phyloP scores from a whole-genome alignment of 139 green algal genomes.

The Auxenochlorella pyrenoidosa region DNA sequence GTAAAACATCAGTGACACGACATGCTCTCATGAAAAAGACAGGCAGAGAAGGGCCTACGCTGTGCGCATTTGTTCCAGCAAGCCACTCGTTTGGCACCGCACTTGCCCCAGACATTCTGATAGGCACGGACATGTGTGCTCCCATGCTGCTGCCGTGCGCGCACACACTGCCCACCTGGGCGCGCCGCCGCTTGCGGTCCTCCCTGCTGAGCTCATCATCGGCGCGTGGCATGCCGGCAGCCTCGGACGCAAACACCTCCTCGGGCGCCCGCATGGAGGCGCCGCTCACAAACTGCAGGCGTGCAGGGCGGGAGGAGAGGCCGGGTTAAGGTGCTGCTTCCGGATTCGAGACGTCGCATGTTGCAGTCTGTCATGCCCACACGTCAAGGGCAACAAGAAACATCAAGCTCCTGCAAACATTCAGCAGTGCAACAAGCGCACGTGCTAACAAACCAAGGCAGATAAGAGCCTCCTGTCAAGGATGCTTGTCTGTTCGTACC shows the following conservation, averaged over 20 bases:
- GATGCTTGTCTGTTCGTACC: not conserved
- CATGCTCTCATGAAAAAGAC: not conserved
- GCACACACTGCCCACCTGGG: conserved; percentile 23
- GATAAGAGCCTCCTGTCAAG: not conserved
- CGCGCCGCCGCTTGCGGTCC: conserved; percentile 72
- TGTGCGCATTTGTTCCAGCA: not conserved
- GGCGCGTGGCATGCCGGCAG: conserved; percentile 39
- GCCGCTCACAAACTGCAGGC: conserved; percentile 59
- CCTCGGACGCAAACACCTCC: conserved; percentile 68
- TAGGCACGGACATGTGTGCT: too few relatives aligned
- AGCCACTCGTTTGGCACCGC: too few relatives aligned
- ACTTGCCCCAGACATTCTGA: too few relatives aligned
- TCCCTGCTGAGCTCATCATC: conserved; percentile 79
- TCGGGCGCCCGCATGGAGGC: conserved; percentile 67
- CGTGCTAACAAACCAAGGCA: not conserved
- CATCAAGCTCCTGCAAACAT: too few relatives aligned
- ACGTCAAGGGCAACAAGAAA: too few relatives aligned
- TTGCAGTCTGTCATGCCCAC: too few relatives aligned
- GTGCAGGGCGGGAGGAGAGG: not conserved
- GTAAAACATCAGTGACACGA: not conserved
- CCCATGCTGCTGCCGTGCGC: not conserved
- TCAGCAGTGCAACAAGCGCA: too few relatives aligned
- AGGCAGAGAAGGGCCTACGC: too few relatives aligned
- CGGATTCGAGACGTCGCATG: too few relatives aligned
- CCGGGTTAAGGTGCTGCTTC: too few relatives aligned